phyloP scores from a whole-genome alignment of 2,329 filamentous ascomycete genomes.

The Diaporthe sp. region DNA sequence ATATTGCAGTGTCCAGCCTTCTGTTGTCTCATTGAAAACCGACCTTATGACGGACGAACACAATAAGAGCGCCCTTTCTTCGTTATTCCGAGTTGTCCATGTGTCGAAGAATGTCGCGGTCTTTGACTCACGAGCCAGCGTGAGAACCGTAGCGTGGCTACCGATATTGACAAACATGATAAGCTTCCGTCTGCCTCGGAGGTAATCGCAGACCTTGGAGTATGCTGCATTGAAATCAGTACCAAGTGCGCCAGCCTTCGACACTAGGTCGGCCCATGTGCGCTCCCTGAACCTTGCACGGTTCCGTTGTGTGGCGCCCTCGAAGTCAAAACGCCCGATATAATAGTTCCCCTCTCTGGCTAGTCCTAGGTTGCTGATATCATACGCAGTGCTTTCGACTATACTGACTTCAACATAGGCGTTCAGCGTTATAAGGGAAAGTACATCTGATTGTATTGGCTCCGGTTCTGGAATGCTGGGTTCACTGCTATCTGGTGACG shows the following conservation, averaged over 20 bases:
- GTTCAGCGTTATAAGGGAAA: neutral
- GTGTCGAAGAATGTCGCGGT: neutral
- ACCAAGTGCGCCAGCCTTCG: neutral
- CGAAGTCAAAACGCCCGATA: neutral
- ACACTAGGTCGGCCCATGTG: neutral
- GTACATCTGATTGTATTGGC: neutral
- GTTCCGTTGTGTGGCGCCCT: neutral
- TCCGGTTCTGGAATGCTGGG: neutral
- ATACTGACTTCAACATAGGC: neutral
- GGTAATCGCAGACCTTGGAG: neutral
- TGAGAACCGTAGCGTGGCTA: neutral
- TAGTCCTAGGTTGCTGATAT: neutral
- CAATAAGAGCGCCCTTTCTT: neutral
- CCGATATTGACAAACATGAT: neutral
- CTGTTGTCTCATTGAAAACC: neutral
- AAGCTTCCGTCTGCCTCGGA: neutral
- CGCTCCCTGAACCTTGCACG: neutral
- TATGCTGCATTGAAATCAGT: neutral
- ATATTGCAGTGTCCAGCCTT: neutral
- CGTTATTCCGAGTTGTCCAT: neutral
- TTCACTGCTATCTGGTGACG: neutral
- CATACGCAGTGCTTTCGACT: neutral
- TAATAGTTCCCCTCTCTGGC: neutral
- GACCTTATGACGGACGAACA: neutral
- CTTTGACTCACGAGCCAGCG: neutral